Percentiles rank a stretch among this genome's conserved stretches.
Evolutionary conservation across 257 asterid genomes (phyloP).

Genomic region (Solanum ossicruentum): DNA sequence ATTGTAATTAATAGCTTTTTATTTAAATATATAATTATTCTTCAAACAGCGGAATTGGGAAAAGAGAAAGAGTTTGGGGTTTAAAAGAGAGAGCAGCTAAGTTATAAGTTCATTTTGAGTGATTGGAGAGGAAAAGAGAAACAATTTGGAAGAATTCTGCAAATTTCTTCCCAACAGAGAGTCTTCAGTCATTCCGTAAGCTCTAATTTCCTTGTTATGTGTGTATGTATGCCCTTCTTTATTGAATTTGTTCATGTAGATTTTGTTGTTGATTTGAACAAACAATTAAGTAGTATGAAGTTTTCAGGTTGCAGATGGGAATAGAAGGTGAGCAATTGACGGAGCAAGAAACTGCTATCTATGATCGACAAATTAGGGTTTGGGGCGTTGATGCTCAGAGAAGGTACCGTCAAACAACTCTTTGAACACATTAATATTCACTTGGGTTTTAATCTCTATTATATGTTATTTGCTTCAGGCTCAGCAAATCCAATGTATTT

Average conservation of each 20-base stretch:
- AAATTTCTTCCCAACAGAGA: neutral
- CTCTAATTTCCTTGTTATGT: neutral
- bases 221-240: neutral
- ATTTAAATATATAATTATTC: neutral
- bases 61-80: neutral
- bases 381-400: conserved; percentile 99
- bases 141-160: neutral
- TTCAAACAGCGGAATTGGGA: neutral
- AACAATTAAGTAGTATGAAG: neutral
- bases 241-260: neutral
- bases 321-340: conserved; percentile 66
- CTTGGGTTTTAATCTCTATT: neutral
- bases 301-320: neutral
- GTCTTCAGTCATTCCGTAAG: neutral
- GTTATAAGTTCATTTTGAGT: neutral
- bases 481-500: conserved; percentile 80
- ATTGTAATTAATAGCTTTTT: neutral
- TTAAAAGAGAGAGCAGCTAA: neutral
- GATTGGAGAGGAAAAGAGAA: neutral
- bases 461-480: conserved; percentile 19
- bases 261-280: neutral
- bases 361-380: conserved; percentile 98
- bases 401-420: conserved; percentile 24
- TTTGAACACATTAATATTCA: neutral
- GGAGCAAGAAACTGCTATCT: conserved; percentile 98